phyloP scores from a whole-genome alignment of 2,329 filamentous ascomycete species.

The Sporothrix schenckii region DNA sequence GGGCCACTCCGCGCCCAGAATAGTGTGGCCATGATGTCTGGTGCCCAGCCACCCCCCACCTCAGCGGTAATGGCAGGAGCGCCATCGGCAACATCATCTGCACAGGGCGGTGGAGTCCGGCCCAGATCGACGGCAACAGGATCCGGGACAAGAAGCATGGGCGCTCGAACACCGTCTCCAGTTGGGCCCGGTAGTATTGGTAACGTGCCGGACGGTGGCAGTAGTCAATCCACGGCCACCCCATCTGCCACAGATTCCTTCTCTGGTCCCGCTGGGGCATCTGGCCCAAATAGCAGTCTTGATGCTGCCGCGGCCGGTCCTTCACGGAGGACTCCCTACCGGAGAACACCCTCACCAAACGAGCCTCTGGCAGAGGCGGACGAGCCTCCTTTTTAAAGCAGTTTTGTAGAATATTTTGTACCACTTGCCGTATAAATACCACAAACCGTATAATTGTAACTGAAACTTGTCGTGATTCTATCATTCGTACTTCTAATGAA shows the following conservation, averaged over 20 bases:
- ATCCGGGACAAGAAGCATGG: neutral
- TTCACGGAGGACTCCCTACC: constrained; percentile 17
- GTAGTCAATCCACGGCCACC: neutral
- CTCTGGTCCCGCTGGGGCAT: neutral
- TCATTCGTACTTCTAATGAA: neutral
- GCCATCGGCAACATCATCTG: neutral
- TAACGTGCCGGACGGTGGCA: neutral
- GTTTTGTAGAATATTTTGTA: neutral
- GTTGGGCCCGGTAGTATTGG: neutral
- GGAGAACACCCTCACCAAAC: constrained; percentile 23
- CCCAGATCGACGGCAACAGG: neutral
- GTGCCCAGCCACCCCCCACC: neutral
- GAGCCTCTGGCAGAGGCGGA: constrained; percentile 21
- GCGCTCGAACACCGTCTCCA: neutral
- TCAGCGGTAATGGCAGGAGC: neutral
- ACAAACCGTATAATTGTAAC: no score
- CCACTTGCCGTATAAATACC: neutral
- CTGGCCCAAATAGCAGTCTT: neutral
- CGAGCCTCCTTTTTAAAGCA: neutral
- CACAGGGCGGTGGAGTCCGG: neutral
- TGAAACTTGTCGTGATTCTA: no score
- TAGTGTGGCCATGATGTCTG: constrained; percentile 19
- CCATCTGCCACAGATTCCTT: neutral
- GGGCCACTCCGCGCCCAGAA: constrained; percentile 14
- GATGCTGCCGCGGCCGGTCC: constrained; percentile 4